Percentiles rank a stretch among this genome's conserved stretches.
phyloP scores from a whole-genome alignment of 306 rosid species.

The Cucumis cinereus region DNA sequence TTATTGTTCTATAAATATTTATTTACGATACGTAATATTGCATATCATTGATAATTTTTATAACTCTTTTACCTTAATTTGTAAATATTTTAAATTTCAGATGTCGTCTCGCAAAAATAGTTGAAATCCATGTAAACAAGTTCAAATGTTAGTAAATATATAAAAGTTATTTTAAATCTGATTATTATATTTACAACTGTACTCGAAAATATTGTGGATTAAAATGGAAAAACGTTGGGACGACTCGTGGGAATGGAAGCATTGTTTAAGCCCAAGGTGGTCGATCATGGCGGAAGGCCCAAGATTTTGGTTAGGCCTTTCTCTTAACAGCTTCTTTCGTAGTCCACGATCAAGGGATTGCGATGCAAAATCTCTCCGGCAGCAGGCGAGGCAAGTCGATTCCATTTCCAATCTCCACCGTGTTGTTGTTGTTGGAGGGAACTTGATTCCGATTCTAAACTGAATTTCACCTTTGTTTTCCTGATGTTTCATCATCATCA shows the following conservation, averaged over 20 bases:
- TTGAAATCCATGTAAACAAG: too few species aligned
- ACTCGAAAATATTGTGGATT: too few species aligned
- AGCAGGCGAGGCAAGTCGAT: neutral
- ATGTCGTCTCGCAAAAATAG: too few species aligned
- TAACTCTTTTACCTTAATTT: too few species aligned
- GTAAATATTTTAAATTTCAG: too few species aligned
- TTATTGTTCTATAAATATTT: too few species aligned
- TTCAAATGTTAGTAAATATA: too few species aligned
- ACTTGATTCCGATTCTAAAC: neutral
- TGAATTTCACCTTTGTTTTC: neutral
- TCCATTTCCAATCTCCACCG: neutral
- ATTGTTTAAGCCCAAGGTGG: neutral
- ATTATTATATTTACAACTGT: too few species aligned
- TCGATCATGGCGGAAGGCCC: neutral
- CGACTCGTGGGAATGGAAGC: neutral
- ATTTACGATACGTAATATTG: too few species aligned
- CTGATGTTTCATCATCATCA: conserved; percentile 17
- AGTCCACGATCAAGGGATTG: neutral
- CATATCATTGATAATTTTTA: too few species aligned
- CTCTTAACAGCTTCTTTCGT: neutral
- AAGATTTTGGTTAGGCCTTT: neutral
- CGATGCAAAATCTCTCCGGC: neutral
- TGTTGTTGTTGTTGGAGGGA: neutral
- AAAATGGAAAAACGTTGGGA: too few species aligned
- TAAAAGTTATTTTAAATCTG: too few species aligned